Conservation (phyloP, 257 asterid genomes). For the Asclepias syriaca region DNA sequence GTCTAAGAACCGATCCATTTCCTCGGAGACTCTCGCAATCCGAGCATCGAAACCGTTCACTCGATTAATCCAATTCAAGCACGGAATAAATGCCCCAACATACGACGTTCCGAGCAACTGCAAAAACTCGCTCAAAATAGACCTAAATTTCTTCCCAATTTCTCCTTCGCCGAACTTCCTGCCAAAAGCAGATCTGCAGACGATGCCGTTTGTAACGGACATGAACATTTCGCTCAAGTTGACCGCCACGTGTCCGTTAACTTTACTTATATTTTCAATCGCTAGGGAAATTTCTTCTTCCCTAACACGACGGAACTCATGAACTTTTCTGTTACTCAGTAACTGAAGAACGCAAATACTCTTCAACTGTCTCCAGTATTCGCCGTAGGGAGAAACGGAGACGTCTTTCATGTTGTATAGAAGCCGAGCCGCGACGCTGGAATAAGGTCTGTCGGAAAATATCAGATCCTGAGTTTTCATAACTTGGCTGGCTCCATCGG, state of each 20-base stretch:
- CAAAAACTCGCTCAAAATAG: conserved; percentile 17
- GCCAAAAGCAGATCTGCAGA: conserved; percentile 30
- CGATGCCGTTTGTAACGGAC: conserved; percentile 14
- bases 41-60: conserved; percentile 28
- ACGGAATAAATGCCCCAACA: conserved; percentile 27
- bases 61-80: conserved; percentile 31
- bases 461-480: conserved; percentile 48
- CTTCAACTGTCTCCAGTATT: conserved; percentile 36
- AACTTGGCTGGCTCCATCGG: conserved; percentile 42
- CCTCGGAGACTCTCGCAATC: conserved; percentile 15
- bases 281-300: conserved; percentile 24
- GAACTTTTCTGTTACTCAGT: conserved; percentile 31
- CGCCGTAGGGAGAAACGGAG: conserved; percentile 29
- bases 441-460: conserved; percentile 34
- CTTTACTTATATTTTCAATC: conserved; percentile 13
- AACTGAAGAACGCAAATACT: conserved; percentile 33
- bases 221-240: conserved; percentile 25
- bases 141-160: conserved; percentile 17
- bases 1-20: conserved; percentile 29
- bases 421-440: conserved; percentile 12
- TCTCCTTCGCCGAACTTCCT: conserved; percentile 23
- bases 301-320: conserved; percentile 18
- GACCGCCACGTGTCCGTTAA: neutral
- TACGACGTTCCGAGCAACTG: conserved; percentile 14
- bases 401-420: conserved; percentile 23